Conservation (phyloP, 192 early-diverging fungal genomes). For the Spinellus fusiger region DNA sequence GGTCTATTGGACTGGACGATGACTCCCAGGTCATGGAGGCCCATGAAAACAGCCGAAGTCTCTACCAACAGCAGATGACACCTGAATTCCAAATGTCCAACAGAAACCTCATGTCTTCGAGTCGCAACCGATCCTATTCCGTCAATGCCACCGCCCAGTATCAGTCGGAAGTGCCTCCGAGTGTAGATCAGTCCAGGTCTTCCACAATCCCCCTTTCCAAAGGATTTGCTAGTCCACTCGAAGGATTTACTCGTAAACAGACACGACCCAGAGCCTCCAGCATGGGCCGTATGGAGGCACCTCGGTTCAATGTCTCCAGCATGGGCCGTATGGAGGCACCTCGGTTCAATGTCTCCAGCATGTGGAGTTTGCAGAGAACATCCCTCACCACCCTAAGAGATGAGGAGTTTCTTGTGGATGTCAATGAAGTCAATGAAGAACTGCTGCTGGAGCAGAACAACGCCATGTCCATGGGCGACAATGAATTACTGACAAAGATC, state of each 20-base stretch:
- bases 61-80: slow-evolving; percentile 6
- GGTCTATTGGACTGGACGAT: slow-evolving; percentile 29
- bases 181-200: background rate
- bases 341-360: background rate
- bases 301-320: background rate
- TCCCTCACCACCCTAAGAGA: slow-evolving; percentile 1
- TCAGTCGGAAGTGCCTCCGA: background rate
- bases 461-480: slow-evolving; percentile 7
- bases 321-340: slow-evolving; percentile 33
- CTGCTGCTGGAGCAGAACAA: background rate
- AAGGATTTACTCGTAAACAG: slow-evolving; percentile 34
- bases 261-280: slow-evolving; percentile 45
- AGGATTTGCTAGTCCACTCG: slow-evolving; percentile 1
- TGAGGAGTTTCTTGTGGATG: background rate
- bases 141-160: slow-evolving; percentile 23
- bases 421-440: background rate
- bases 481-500: slow-evolving; percentile 13
- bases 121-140: slow-evolving; percentile 26
- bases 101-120: slow-evolving; percentile 10
- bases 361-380: slow-evolving; percentile 1
- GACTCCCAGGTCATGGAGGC: background rate
- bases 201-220: background rate
- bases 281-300: slow-evolving; percentile 37
- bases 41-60: background rate
- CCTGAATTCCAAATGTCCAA: slow-evolving; percentile 14